Conservation (phyloP, 108 stramenopile genomes). For the Fistulifera solaris region DNA sequence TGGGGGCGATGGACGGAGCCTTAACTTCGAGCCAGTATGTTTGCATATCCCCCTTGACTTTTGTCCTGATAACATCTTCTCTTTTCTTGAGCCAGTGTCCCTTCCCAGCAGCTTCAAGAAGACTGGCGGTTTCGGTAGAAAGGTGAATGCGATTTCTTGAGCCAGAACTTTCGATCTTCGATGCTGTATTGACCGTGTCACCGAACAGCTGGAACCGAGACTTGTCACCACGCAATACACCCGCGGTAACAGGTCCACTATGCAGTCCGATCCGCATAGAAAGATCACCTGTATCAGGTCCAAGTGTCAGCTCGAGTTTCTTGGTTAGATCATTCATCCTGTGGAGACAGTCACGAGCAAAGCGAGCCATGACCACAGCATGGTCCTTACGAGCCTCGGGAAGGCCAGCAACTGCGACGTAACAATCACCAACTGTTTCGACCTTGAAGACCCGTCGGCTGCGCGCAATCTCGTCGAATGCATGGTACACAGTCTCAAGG, state of each 20-base stretch:
- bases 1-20: neutral
- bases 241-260: constrained; percentile 11
- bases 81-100: constrained; percentile 9
- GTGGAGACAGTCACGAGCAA: constrained; percentile 10
- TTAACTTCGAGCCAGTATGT: constrained; percentile 20
- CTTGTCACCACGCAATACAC: constrained; percentile 9
- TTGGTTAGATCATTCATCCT: neutral
- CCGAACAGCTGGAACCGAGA: constrained; percentile 14
- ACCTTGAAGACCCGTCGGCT: constrained; percentile 10
- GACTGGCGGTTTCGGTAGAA: constrained; percentile 9
- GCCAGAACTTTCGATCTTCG: constrained; percentile 15
- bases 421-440: constrained; percentile 12
- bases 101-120: constrained; percentile 9
- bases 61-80: constrained; percentile 8
- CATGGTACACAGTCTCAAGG: constrained; percentile 12
- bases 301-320: constrained; percentile 4
- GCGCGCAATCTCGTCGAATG: constrained; percentile 7
- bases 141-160: constrained; percentile 10
- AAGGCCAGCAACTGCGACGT: constrained; percentile 8
- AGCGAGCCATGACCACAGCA: constrained; percentile 13
- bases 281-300: constrained; percentile 8
- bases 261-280: constrained; percentile 9
- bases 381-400: constrained; percentile 7
- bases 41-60: constrained; percentile 28
- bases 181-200: constrained; percentile 14